Base-by-base conservation (phyloP, 1,284 basidiomycete genomes). In the Marasmius tenuissimus region DNA sequence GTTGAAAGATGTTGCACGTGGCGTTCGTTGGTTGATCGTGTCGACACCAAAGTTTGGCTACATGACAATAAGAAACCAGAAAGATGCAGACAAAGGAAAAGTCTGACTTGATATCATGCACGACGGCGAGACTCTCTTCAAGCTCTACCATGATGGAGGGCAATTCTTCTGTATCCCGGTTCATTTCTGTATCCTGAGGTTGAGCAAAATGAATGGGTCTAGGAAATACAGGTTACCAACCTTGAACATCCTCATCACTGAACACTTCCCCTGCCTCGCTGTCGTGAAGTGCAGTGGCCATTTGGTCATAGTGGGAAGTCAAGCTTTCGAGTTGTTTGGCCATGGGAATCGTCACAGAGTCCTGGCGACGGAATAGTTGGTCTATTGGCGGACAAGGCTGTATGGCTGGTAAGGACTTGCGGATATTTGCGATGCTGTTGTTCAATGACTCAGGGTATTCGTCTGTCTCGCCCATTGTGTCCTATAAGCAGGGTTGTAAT, bases 151-250 rank as follows among this genome's bases (percentile, higher is more conserved):
- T 84, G 57, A 93, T 91, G 3, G 81, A 77, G 8, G 88, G 88
- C 6, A 93, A 77, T 69, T 92, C 89, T 18, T 89, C 82, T 1
- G 87, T 89, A 70, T 93, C 91, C 50, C 87, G 80, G 65, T 88
- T 85, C 86, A 93, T 92, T 20, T 84, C 91, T 54, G 54, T 60
- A 47, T 18, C 38, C 49, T 51, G 11, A 16, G n/a, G 39, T 58
- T 20, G 48, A 38, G 47, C 6, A 50, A 48, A 58, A 57, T 3
- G 38, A 34, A 33, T 50, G 8, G 37, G n/a, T 12, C 60, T 56
- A 62, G 27, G 8, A 39, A 14, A 12, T 8, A 45, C 61, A 64
- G 49, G 22, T 20, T 9, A 65, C 71, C 18, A 65, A 90, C 91
- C 84, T 76, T 85, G 81, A 59, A 92, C 73, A 66, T 93, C 91